Base-by-base conservation (phyloP, 805 yeast genomes). In the Citeromyces nyonsensis region DNA sequence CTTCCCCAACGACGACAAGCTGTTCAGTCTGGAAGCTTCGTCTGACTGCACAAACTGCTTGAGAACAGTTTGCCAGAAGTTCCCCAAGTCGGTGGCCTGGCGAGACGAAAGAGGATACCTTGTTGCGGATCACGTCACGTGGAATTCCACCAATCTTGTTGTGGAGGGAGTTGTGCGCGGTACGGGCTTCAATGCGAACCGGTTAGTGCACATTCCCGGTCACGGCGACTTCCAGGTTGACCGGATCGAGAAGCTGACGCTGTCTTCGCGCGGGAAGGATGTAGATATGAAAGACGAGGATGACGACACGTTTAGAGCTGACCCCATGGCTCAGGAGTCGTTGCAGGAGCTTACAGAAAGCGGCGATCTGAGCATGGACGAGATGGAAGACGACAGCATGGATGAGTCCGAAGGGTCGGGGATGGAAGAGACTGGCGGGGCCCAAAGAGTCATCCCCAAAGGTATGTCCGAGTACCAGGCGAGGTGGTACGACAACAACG, bases 41-140 rank as follows among this genome's bases (percentile, higher is more conserved):
- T 62, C 80, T 2, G 97, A 91, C 40, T 64, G 80, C n/a, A 41
- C 65, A 12, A 81, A 79, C 44, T 74, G 82, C 29, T 61, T 80
- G 28, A 70, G 98, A 51, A 60, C 63, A 4, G 45, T 91, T 15
- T 80, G 95, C 47, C 96, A 88, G 46, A 81, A 75, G 54, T 70
- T 76, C 44, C 98, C 98, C 18, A 76, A 74, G 47, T 71, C 82
- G 1, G 62, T 93, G 30, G 70, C 69, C 15, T 91, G 98, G 97
- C 75, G 97, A 56, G 96, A 88, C 44, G 57, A 74, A n/a, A 65
- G 98, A 48, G 88, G 95, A 6, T 91, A 85, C 56, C 33, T 91
- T 33, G 65, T 91, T 7, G 86, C 93, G 2, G 93, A 85, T 41
- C 46, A 54, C 4, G 61, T 80, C 1, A 42, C 50, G 14, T 68